Evolutionary conservation across 345 rosid genomes (phyloP).

Genomic region (Eutrema japonicum): DNA sequence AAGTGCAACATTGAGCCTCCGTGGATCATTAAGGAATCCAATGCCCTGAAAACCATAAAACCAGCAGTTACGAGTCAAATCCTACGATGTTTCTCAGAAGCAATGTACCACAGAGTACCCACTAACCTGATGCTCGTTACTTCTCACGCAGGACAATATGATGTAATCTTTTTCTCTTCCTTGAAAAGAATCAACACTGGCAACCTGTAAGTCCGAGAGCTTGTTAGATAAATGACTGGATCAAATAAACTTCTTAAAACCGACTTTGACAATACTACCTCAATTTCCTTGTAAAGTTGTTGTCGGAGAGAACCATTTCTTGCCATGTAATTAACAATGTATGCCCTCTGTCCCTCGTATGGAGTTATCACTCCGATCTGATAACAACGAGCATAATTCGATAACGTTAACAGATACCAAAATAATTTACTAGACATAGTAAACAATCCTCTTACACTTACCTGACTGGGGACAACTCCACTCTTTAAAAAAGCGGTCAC

Average conservation of each 20-base stretch:
- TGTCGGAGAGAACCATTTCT: conserved; percentile 97
- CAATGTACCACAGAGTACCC: conserved; percentile 11
- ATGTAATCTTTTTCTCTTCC: conserved; percentile 99
- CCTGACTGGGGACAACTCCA: conserved; percentile 98
- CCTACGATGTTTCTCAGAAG: conserved; percentile 22
- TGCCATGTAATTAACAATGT: conserved; percentile 97
- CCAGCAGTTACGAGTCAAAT: conserved; percentile 27
- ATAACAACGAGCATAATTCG: conserved; percentile 18
- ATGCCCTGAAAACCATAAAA: conserved; percentile 69
- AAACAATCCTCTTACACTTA: conserved; percentile 30
- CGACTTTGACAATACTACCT: conserved; percentile 53
- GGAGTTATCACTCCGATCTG: conserved; percentile 99
- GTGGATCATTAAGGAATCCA: conserved; percentile 99
- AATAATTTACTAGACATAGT: conserved; percentile 9
- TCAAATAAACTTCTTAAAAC: neutral
- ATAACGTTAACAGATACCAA: conserved; percentile 11
- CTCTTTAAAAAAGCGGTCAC: conserved; percentile 97
- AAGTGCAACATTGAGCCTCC: conserved; percentile 96
- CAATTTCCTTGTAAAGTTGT: conserved; percentile 98
- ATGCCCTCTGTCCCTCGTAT: conserved; percentile 98
- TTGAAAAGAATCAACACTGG: conserved; percentile 99
- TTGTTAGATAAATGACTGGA: conserved; percentile 28
- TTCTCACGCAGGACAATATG: conserved; percentile 97
- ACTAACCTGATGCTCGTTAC: conserved; percentile 99
- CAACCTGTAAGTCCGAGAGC: conserved; percentile 46